phyloP scores from a whole-genome alignment of 2,329 filamentous ascomycete species.

The Tolypocladium guangdongense region DNA sequence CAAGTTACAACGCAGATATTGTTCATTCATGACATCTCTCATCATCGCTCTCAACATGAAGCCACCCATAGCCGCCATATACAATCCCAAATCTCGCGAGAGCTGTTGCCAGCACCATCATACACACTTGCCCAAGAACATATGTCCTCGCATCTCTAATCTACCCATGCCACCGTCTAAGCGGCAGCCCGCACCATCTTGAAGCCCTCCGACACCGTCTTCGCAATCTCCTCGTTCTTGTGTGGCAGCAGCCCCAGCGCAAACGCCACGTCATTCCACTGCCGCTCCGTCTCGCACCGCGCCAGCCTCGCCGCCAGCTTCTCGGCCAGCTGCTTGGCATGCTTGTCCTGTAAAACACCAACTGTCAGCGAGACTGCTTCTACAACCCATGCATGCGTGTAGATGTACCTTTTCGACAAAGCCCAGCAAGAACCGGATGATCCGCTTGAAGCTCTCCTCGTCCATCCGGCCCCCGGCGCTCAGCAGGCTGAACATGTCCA shows the following conservation, averaged over 20 bases:
- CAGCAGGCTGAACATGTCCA: slow-evolving; percentile 94
- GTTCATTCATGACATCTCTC: background rate
- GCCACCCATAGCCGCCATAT: background rate
- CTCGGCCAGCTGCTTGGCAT: slow-evolving; percentile 84
- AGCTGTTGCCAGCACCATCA: background rate
- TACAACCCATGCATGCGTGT: background rate
- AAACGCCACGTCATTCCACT: slow-evolving; percentile 97
- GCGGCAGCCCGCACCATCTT: slow-evolving; percentile 55
- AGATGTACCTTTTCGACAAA: slow-evolving; percentile 88
- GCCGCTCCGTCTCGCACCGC: slow-evolving; percentile 81
- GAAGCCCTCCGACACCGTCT: slow-evolving; percentile 65
- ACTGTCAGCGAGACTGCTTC: slow-evolving; percentile 6
- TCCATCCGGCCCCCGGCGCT: slow-evolving; percentile 71
- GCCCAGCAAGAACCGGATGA: slow-evolving; percentile 84
- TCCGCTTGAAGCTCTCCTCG: slow-evolving; percentile 75
- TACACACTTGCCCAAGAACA: background rate
- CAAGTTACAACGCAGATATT: background rate
- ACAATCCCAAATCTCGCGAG: background rate
- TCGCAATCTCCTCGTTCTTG: slow-evolving; percentile 82
- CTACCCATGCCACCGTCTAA: slow-evolving; percentile 18
- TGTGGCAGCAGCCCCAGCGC: slow-evolving; percentile 82
- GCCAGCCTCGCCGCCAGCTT: slow-evolving; percentile 81
- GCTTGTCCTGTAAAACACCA: slow-evolving; percentile 64
- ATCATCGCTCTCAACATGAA: background rate
- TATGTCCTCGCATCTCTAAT: background rate